Evolutionary conservation across 2,329 filamentous ascomycete species (phyloP), one percentile per base, ranked within the genome.

Genomic region (Aureobasidium sp.): DNA sequence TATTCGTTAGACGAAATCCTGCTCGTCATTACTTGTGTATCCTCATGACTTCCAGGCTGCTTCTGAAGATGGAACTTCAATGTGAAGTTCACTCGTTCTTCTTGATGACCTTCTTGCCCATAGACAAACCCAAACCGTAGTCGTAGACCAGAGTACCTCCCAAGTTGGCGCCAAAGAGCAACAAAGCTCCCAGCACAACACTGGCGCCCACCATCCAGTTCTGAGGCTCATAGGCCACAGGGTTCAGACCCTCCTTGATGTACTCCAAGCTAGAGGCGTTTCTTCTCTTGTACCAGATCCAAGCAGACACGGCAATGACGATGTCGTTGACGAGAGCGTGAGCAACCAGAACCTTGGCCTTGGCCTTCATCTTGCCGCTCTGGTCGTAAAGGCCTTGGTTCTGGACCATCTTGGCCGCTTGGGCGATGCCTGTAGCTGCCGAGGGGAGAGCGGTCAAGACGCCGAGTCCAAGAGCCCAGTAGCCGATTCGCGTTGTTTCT

Each of bases 271-370:
- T 59, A 10, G 58, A 60, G 14, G 57, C 62, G 7, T 51, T 55
- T 53, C 67, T 66, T 21, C 66, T 58, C n/a, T 68, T 66, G 63
- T 68, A 75, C 71, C 71, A 75, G 49, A 74, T 68, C 53, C 69
- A 74, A 11, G 65, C 66, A 8, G 65, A 67, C 7, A 62, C 65
- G 6, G 68, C 62, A 3, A 74, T 58, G 5, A 68, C 64, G 5
- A 74, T 29, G 42, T 76, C 72, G 47, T 71, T 74, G 29, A 69
- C 58, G 12, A 71, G 30, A 1, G 72, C 73, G 54, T 76, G 73
- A 2, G 67, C 59, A 7, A 72, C 66, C 16, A 67, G 65, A 0
- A 66, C 65, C 57, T 73, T 70, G 29, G 72, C 68, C 55, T 72
- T 73, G 55, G 60, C 65, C 38, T 68, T 69, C 24, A 68, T 59